Evolutionary conservation across 441 rosid species (phyloP).

Genomic region (Corymbia citriodora): DNA sequence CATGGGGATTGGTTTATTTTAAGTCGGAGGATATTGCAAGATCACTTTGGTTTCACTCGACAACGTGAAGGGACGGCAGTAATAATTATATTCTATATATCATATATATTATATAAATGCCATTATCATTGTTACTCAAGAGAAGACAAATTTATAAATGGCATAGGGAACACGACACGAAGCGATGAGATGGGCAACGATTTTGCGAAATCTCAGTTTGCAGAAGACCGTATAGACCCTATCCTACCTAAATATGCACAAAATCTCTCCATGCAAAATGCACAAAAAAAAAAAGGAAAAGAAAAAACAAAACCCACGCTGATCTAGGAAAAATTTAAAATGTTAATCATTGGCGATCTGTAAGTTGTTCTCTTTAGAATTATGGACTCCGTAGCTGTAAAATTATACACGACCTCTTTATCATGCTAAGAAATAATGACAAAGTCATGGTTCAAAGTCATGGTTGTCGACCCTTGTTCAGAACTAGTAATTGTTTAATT

Average conservation of each 20-base stretch:
- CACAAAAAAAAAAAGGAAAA: background rate
- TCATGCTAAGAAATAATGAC: background rate
- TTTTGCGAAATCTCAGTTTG: background rate
- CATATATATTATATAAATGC: background rate
- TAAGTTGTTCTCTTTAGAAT: background rate
- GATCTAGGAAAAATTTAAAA: background rate
- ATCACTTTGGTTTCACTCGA: background rate
- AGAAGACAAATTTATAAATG: background rate
- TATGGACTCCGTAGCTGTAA: background rate
- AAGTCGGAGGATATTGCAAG: background rate
- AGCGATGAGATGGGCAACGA: background rate
- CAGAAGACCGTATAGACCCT: background rate
- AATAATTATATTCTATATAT: background rate
- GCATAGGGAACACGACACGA: background rate
- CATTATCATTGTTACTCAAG: background rate
- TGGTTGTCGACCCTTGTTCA: background rate
- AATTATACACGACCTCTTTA: background rate
- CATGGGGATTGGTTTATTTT: background rate
- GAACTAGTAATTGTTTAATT: background rate
- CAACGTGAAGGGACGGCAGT: background rate
- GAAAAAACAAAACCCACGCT: background rate
- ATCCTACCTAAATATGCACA: background rate
- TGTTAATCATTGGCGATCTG: background rate
- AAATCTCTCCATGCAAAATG: background rate
- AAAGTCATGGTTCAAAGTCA: background rate